These are phyloP conservation scores for Psophocarpus tetragonolobus DNA, from an alignment of 306 rosid genomes.

Conservation along the genomic window DNA sequence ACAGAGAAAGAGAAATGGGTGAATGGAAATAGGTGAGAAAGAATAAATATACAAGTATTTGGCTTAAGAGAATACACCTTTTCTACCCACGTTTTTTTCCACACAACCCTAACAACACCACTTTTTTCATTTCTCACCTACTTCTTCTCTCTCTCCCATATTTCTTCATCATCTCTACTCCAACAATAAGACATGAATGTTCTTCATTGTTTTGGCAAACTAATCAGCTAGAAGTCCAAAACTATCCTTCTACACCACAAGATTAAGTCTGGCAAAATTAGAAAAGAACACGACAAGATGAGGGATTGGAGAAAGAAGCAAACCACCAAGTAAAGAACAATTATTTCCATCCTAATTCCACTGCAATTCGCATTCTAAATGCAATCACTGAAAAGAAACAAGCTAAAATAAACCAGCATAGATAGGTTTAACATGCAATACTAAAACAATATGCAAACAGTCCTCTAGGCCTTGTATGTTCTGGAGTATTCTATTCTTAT, in stretches of 20 bases:
- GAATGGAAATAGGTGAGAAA: no score
- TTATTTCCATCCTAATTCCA: conserved; percentile 7
- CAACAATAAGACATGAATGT: not conserved
- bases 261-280: conserved; percentile 6
- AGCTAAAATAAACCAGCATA: conserved; percentile 16
- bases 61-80: no score
- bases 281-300: not conserved
- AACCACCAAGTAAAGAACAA: not conserved
- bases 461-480: not conserved
- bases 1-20: no score
- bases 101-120: no score
- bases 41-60: no score
- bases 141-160: no score
- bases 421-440: not conserved
- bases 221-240: not conserved
- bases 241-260: not conserved
- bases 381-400: not conserved
- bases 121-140: no score
- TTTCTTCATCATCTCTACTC: no score
- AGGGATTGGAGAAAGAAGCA: not conserved
- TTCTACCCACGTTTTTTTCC: no score
- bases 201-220: conserved; percentile 10
- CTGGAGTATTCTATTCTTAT: not conserved
- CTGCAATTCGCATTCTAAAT: conserved; percentile 15
- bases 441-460: not conserved